Evolutionary conservation across 2,329 filamentous ascomycete genomes (phyloP), one percentile per base, ranked within the genome.

Genomic region (Basipetospora sp.): DNA sequence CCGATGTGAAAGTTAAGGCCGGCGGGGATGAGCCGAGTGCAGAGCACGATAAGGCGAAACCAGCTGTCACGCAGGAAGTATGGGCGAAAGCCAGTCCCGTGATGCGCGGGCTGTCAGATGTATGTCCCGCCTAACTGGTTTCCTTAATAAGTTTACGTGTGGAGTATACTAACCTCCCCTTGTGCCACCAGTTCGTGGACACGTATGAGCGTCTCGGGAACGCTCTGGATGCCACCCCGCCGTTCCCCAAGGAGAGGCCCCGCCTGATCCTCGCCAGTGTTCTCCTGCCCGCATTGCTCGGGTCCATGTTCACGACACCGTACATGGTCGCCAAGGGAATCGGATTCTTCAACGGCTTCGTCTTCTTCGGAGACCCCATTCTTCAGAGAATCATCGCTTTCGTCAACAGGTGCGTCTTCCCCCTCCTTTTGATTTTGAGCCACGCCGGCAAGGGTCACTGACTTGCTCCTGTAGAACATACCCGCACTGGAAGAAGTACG

Each of bases 351-450:
- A 45, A 72, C n/a, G 85, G 85, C 0, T 74, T 87, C 44, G 70
- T 62, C 2, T 85, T 92, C 60, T 93, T 92, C 44, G 81, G 80
- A 1, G 79, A 88, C 42, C 84, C 85, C 0, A 47, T 87, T 44
- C 74, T 88, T 39, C 60, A 63, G 22, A 69, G 67, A 10, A 71
- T 64, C 2, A 51, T 84, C 4, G 54, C 56, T 10, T 70, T 72
- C 46, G 55, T 83, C 19, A 77, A 82, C 53, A 59, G 57, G 11
- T 64, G 63, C 4, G 15, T 32, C 8, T 13, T 32, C 4, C 31
- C 4, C 16, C 22, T 25, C 22, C 11, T 25, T 25, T 25, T 11
- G 6, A 6, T 25, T 25, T 25, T 25, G 11, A 25, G 11, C 6
- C 11, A 25, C 11, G 6, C 22, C 39, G 47, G 16, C 45, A 48